Conservation (phyloP, 352 stramenopile genomes). For the Pilasporangium apinafurcum region DNA sequence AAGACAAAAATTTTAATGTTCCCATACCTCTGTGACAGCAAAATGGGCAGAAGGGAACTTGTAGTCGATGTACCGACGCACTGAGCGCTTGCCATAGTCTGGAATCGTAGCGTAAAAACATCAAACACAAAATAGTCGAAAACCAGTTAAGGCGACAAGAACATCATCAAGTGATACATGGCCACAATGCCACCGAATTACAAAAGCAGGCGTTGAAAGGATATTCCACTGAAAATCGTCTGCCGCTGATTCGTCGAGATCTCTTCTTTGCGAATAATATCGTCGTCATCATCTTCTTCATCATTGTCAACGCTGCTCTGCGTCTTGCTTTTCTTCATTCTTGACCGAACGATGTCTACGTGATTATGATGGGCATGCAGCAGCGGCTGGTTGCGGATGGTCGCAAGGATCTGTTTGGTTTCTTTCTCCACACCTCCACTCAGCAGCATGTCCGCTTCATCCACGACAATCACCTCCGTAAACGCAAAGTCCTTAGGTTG, state of each 20-base stretch:
- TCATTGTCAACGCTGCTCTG: constrained; percentile 1
- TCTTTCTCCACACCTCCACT: constrained; percentile 66
- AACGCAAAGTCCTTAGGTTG: constrained; percentile 71
- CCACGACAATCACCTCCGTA: constrained; percentile 63
- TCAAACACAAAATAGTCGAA: constrained; percentile 10
- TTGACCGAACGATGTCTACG: constrained; percentile 6
- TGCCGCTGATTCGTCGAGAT: constrained; percentile 28
- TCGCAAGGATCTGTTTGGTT: constrained; percentile 77
- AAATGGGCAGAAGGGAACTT: constrained; percentile 66
- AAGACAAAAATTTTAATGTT: no score
- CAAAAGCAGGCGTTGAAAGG: constrained; percentile 16
- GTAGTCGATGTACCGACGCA: constrained; percentile 63
- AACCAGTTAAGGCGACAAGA: constrained; percentile 12
- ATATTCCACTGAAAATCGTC: constrained; percentile 81
- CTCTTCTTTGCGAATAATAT: constrained; percentile 10
- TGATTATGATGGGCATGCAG: constrained; percentile 34
- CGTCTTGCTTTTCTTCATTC: not conserved
- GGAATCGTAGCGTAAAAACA: constrained; percentile 60
- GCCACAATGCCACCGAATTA: not conserved
- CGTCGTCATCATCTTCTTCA: constrained; percentile 8
- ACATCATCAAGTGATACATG: not conserved
- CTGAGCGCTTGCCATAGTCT: constrained; percentile 69
- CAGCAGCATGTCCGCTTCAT: constrained; percentile 81
- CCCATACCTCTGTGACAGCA: constrained; percentile 53
- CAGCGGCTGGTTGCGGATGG: constrained; percentile 74